Percentiles rank a stretch among this genome's conserved stretches.
These are phyloP conservation scores for Neofusicoccum sp. DNA, from an alignment of 2,329 filamentous ascomycete species.

Conservation along the genomic window DNA sequence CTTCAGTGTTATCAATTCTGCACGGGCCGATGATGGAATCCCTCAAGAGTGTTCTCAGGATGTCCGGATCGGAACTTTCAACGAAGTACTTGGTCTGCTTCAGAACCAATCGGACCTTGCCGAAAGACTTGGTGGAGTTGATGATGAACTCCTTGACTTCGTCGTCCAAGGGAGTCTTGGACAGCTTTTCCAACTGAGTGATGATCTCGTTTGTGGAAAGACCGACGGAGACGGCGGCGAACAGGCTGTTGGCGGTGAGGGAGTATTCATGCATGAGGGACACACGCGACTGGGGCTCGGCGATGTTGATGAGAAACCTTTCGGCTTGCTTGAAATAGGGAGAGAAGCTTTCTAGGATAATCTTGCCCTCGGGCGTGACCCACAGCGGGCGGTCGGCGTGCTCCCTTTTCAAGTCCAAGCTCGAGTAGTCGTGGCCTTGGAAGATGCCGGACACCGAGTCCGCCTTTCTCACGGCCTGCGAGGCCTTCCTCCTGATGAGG, in stretches of 20 bases:
- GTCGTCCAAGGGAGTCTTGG: slow-evolving; percentile 84
- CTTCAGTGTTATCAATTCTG: slow-evolving; percentile 69
- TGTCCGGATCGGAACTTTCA: slow-evolving; percentile 83
- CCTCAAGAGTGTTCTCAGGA: slow-evolving; percentile 81
- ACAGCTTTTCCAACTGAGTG: slow-evolving; percentile 79
- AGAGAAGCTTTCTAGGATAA: slow-evolving; percentile 93
- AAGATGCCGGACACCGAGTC: slow-evolving; percentile 58
- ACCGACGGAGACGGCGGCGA: slow-evolving; percentile 94
- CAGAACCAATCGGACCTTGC: slow-evolving; percentile 91
- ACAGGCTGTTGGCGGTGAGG: slow-evolving; percentile 87
- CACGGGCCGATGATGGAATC: slow-evolving; percentile 79
- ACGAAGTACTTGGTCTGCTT: slow-evolving; percentile 94
- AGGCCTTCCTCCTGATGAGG: slow-evolving; percentile 44
- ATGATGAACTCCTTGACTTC: slow-evolving; percentile 77
- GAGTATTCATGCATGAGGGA: slow-evolving; percentile 91
- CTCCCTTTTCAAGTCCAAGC: slow-evolving; percentile 79
- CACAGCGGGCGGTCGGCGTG: slow-evolving; percentile 87
- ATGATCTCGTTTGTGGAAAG: slow-evolving; percentile 87
- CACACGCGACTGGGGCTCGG: slow-evolving; percentile 87
- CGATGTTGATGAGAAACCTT: slow-evolving; percentile 93
- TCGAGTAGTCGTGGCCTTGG: slow-evolving; percentile 74
- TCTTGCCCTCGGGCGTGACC: slow-evolving; percentile 84
- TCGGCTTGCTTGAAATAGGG: slow-evolving; percentile 82
- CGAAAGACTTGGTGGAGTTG: slow-evolving; percentile 83
- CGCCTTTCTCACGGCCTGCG: not conserved